A percentile compares a stretch with the other conserved stretches of the same genome.
Conservation (phyloP, 441 rosid genomes). For the Biscutella laevigata region DNA sequence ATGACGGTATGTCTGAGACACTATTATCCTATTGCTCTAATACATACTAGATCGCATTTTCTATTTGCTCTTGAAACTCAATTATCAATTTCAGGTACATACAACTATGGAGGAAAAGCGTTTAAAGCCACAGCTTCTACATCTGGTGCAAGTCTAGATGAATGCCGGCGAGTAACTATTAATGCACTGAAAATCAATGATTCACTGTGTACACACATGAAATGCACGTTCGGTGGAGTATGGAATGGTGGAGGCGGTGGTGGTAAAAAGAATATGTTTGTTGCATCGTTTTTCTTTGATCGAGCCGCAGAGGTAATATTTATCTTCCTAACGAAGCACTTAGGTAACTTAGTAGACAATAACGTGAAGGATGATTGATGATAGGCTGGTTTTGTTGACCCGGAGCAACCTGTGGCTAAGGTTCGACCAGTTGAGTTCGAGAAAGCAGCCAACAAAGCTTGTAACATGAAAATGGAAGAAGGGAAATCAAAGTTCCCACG, state of each 20-base stretch:
- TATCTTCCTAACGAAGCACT: neutral
- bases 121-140: conserved; percentile 54
- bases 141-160: conserved; percentile 66
- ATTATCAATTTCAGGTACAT: conserved; percentile 39
- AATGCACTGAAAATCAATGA: conserved; percentile 82
- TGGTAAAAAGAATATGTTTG: conserved; percentile 82
- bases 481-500: conserved; percentile 43
- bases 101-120: conserved; percentile 64
- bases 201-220: conserved; percentile 67
- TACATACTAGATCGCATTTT: neutral
- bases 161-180: conserved; percentile 54
- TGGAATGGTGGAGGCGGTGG: conserved; percentile 99
- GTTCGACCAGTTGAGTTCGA: conserved; percentile 66
- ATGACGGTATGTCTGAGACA: conserved; percentile 76
- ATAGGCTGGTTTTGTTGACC: conserved; percentile 78
- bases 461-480: conserved; percentile 58
- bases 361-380: conserved; percentile 4
- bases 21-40: neutral
- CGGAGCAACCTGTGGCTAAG: conserved; percentile 49
- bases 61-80: neutral
- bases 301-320: conserved; percentile 88
- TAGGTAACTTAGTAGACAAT: neutral
- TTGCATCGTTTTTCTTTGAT: conserved; percentile 93
- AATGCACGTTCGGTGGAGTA: conserved; percentile 88
- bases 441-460: conserved; percentile 74